Percentiles rank a stretch among this genome's conserved stretches.
Conservation (phyloP, 768 basidiomycete species). For the Boletus reticulatus region DNA sequence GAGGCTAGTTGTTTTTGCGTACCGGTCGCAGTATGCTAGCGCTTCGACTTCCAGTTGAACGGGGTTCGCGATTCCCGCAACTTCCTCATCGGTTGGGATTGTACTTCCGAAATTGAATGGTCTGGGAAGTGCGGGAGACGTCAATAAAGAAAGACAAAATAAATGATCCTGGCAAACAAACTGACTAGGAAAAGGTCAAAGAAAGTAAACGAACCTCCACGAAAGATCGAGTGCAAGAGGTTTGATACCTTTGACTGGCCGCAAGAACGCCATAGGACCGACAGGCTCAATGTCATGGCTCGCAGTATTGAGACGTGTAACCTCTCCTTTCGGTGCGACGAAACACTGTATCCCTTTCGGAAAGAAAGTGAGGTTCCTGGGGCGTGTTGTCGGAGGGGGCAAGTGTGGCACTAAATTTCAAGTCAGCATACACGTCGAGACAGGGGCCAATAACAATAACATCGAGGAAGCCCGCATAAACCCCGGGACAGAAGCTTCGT, state of each 20-base stretch:
- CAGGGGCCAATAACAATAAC: constrained; percentile 18
- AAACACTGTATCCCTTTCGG: constrained; percentile 31
- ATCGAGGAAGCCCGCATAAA: constrained; percentile 23
- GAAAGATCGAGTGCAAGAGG: constrained; percentile 59
- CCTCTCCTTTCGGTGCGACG: constrained; percentile 22
- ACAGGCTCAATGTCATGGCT: neutral
- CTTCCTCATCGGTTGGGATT: constrained; percentile 34
- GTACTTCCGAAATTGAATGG: constrained; percentile 46
- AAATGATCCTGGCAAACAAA: neutral
- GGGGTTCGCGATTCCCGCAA: constrained; percentile 17
- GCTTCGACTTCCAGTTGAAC: constrained; percentile 12
- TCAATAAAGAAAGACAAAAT: neutral
- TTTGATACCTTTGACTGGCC: constrained; percentile 56
- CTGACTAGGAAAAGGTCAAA: neutral
- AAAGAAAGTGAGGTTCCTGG: constrained; percentile 31
- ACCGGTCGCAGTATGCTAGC: constrained; percentile 13
- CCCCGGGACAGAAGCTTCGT: constrained; percentile 14
- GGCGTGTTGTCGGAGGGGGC: constrained; percentile 50
- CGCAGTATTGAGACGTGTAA: neutral
- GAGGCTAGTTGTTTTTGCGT: constrained; percentile 8
- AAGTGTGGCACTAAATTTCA: constrained; percentile 50
- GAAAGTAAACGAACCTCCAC: constrained; percentile 53
- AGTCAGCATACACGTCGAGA: constrained; percentile 17
- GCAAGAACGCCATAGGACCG: constrained; percentile 33
- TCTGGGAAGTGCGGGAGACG: constrained; percentile 24